Evolutionary conservation across 2,329 filamentous ascomycete species (phyloP).

Genomic region (Exutisphaerella laricina): DNA sequence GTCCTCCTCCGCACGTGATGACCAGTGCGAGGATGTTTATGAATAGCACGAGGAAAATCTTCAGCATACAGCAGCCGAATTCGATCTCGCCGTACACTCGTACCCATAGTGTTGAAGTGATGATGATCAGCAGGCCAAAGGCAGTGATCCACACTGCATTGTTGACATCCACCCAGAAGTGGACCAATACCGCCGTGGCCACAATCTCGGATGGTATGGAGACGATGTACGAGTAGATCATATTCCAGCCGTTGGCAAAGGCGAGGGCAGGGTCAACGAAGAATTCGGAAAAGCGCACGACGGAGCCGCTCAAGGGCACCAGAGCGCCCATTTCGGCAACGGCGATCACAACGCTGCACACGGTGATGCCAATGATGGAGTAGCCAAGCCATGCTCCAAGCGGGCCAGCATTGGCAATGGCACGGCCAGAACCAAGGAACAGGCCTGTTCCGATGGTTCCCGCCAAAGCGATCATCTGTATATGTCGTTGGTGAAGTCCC

Average conservation of each 20-base stretch:
- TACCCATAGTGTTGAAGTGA: slow-evolving; percentile 11
- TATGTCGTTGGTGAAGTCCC: slow-evolving; percentile 14
- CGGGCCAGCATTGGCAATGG: slow-evolving; percentile 33
- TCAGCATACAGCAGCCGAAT: slow-evolving; percentile 16
- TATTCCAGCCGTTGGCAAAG: slow-evolving; percentile 16
- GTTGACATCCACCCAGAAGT: slow-evolving; percentile 15
- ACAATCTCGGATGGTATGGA: slow-evolving; percentile 16
- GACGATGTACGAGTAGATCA: slow-evolving; percentile 11
- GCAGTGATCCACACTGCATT: slow-evolving; percentile 17
- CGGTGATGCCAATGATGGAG: slow-evolving; percentile 12
- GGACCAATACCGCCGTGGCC: slow-evolving; percentile 11
- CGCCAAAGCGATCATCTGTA: slow-evolving; percentile 31
- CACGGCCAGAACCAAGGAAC: slow-evolving; percentile 35
- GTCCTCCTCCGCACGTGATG: slow-evolving; percentile 18
- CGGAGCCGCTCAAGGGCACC: slow-evolving; percentile 12
- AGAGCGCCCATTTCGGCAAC: slow-evolving; percentile 18
- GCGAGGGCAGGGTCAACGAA: slow-evolving; percentile 16
- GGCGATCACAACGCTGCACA: slow-evolving; percentile 13
- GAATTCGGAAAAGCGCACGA: slow-evolving; percentile 15
- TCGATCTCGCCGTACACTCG: slow-evolving; percentile 20
- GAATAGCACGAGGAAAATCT: slow-evolving; percentile 21
- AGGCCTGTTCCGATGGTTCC: slow-evolving; percentile 37
- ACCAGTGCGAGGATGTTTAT: slow-evolving; percentile 22
- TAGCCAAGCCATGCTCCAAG: slow-evolving; percentile 19
- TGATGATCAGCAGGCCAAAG: slow-evolving; percentile 11